Percentiles rank a stretch among this genome's conserved stretches.
Evolutionary conservation across 352 stramenopile genomes (phyloP).

Genomic region (Pythium rhizo-oryzae): DNA sequence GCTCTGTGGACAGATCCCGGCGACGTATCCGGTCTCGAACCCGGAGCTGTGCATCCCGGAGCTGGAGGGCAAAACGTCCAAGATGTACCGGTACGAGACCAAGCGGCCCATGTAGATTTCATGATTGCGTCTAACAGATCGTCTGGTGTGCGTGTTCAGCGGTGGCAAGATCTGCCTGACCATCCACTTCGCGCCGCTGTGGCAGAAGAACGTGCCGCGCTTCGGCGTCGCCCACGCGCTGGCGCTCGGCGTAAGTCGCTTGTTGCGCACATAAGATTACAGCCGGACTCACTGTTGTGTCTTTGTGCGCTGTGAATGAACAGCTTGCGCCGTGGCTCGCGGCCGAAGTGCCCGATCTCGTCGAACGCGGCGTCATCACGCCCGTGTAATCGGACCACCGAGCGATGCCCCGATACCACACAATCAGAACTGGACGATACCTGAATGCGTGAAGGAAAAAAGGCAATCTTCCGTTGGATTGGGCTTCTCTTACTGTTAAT

Average conservation of each 20-base stretch:
- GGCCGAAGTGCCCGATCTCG: slow-evolving; percentile 85
- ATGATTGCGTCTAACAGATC: background rate
- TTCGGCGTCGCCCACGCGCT: slow-evolving; percentile 88
- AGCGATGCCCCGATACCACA: background rate
- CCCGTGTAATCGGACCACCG: slow-evolving; percentile 41
- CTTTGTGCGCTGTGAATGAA: background rate
- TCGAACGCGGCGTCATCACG: slow-evolving; percentile 76
- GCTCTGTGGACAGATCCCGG: slow-evolving; percentile 51
- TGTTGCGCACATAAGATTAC: background rate
- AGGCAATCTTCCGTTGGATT: slow-evolving; percentile 29
- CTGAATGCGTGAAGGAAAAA: background rate
- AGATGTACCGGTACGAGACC: slow-evolving; percentile 81
- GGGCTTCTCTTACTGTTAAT: slow-evolving; percentile 10
- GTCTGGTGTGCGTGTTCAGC: slow-evolving; percentile 14
- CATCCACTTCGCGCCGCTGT: slow-evolving; percentile 89
- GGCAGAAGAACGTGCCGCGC: slow-evolving; percentile 88
- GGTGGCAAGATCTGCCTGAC: slow-evolving; percentile 90
- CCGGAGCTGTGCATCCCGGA: slow-evolving; percentile 85
- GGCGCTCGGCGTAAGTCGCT: slow-evolving; percentile 65
- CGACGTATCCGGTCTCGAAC: slow-evolving; percentile 83
- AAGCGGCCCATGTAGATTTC: too few species aligned
- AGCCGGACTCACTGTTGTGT: background rate
- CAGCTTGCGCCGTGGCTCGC: slow-evolving; percentile 88
- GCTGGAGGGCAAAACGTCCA: slow-evolving; percentile 89
- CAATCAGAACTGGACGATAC: background rate